These are phyloP conservation scores for Tetrahymena thermophila DNA, from an alignment of 73 alveolate species.

Conservation along the genomic window DNA sequence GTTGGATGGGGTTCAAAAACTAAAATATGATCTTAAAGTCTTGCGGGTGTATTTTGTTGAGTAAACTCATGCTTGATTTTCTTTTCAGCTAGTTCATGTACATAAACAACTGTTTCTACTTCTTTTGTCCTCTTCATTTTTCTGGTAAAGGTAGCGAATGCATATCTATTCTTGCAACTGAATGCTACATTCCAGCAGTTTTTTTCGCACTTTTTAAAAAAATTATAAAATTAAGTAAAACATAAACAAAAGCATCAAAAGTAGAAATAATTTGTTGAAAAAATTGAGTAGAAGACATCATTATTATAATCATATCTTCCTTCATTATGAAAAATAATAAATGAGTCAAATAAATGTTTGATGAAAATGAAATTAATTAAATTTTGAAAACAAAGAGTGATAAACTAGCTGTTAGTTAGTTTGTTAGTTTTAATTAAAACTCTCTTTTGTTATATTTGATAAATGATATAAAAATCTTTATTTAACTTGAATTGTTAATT, in stretches of 20 bases:
- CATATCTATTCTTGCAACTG: conserved; percentile 17
- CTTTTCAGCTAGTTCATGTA: conserved; percentile 2
- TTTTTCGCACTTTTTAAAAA: background rate
- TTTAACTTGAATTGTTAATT: background rate
- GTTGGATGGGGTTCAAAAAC: conserved; percentile 41
- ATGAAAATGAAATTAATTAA: background rate
- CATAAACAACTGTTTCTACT: conserved; percentile 23
- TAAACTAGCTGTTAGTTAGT: background rate
- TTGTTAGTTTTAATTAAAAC: background rate
- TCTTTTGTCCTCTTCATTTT: conserved; percentile 28
- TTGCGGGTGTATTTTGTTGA: background rate
- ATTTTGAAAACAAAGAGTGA: background rate
- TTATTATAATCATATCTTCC: background rate
- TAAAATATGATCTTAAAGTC: conserved; percentile 3
- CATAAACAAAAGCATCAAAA: background rate
- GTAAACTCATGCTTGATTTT: conserved; percentile 3
- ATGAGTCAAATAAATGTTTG: background rate
- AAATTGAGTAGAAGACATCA: background rate
- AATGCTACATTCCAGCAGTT: conserved; percentile 26
- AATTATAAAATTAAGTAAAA: background rate
- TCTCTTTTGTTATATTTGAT: background rate
- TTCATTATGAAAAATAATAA: background rate
- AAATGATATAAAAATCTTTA: background rate
- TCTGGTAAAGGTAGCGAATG: conserved; percentile 29
- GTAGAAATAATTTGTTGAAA: background rate